Base-by-base conservation (phyloP, 1,139 yeast species). In the Candida sp. region DNA sequence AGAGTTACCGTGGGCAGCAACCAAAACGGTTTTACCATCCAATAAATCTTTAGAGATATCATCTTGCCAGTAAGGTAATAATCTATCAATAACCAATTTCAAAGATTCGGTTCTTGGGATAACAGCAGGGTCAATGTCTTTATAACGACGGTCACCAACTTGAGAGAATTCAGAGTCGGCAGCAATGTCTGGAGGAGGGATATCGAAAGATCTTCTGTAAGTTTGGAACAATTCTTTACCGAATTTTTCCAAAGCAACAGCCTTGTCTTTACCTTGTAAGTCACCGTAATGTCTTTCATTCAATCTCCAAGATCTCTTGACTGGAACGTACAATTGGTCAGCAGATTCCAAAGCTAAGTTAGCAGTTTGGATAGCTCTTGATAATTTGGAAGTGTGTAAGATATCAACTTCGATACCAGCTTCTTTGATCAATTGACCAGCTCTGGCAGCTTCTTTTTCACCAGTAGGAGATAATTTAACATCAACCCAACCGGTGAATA, bases 211-310 rank as follows among this genome's bases (percentile, higher is more conserved):
- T 79, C 99, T 88, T 87, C 99, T 87, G 93, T 95, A 91, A 62
- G 84, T 87, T 81, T 84, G 91, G 87, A 93, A 93, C 76, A 89
- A 82, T 69, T 90, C 97, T 61, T 81, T 74, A 63, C 99, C 99
- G 75, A 82, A 91, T 62, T 81, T 71, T 62, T 83, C 93, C 66
- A 89, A 81, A 55, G 97, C 87, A 61, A 81, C 90, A 56, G 97
- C 97, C 80, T 91, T 91, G 79, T 91, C 95, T 80, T 91, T 91
- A 68, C 99, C 99, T 77, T 93, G 98, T 63, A 93, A 81, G 58
- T 90, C 97, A 80, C 99, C 99, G 76, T 91, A 91, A 76, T 91
- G 98, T 79, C 98, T 93, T 79, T 91, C 99, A 75, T 91, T 91
- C 70, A 91, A 83, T 80, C 97, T 86, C 98, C 98, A 91, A 47